These are phyloP conservation scores for Rickenella mellea DNA, from an alignment of 768 basidiomycete genomes.

Conservation along the genomic window DNA sequence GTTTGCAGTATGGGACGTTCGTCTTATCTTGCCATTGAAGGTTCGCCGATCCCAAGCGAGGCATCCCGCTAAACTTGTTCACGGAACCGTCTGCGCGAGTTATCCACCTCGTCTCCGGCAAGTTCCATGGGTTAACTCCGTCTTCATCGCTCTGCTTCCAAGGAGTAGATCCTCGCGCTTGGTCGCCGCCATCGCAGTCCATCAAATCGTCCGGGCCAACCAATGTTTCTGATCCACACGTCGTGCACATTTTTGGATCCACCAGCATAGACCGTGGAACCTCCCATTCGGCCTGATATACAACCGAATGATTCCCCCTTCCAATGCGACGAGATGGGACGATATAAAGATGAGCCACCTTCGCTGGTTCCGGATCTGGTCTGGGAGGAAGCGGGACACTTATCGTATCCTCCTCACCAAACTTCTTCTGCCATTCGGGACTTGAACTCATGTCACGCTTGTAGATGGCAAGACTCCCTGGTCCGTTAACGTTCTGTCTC, in stretches of 20 bases:
- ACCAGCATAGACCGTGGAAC: slow-evolving; percentile 34
- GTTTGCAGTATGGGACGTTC: slow-evolving; percentile 23
- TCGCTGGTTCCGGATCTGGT: slow-evolving; percentile 2
- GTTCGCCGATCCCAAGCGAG: no score
- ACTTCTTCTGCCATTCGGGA: no score
- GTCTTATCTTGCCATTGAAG: no score
- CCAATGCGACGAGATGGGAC: slow-evolving; percentile 27
- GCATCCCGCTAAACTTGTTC: no score
- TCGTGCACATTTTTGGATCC: slow-evolving; percentile 24
- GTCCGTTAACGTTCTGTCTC: slow-evolving; percentile 12
- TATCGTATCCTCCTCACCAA: no score
- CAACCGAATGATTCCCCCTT: slow-evolving; percentile 41
- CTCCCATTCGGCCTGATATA: slow-evolving; percentile 42
- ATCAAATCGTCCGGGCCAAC: slow-evolving; percentile 2
- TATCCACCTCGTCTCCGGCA: no score
- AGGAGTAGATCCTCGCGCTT: no score
- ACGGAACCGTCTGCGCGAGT: no score
- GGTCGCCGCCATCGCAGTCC: background rate
- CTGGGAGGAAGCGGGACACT: background rate
- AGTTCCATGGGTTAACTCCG: no score
- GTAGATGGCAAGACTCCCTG: slow-evolving; percentile 21
- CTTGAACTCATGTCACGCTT: no score
- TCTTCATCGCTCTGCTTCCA: no score
- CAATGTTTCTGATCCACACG: slow-evolving; percentile 27
- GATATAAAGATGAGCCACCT: slow-evolving; percentile 42